Percentiles rank a stretch among this genome's conserved stretches.
These are phyloP conservation scores for Fusarium sp. DNA, from an alignment of 2,329 filamentous ascomycete species.

Conservation along the genomic window DNA sequence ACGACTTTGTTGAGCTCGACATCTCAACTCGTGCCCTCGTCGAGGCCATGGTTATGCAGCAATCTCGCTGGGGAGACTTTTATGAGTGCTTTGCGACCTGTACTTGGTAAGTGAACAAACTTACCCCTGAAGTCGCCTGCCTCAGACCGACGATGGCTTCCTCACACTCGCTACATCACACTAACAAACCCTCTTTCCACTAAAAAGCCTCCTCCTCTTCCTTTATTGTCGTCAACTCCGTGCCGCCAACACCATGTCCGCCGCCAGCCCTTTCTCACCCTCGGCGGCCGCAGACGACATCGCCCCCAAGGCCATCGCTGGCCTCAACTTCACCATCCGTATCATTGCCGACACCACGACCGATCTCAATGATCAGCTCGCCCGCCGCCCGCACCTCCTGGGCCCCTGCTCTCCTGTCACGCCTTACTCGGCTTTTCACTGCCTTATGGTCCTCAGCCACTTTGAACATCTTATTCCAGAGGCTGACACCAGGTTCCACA, in stretches of 20 bases:
- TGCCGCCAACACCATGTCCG: slow-evolving; percentile 38
- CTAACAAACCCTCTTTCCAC: slow-evolving; percentile 8
- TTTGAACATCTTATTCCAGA: slow-evolving; percentile 48
- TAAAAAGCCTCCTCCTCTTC: slow-evolving; percentile 45
- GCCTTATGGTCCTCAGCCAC: slow-evolving; percentile 46
- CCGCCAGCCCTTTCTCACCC: slow-evolving; percentile 29
- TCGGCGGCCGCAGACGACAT: slow-evolving; percentile 41
- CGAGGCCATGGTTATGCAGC: slow-evolving; percentile 48
- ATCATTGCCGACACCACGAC: slow-evolving; percentile 50
- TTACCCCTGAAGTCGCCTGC: background rate
- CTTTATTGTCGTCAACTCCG: slow-evolving; percentile 48
- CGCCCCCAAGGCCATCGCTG: slow-evolving; percentile 48
- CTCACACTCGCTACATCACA: background rate
- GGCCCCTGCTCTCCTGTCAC: slow-evolving; percentile 48
- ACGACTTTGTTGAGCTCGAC: slow-evolving; percentile 47
- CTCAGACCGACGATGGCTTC: background rate
- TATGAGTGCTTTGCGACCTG: slow-evolving; percentile 49
- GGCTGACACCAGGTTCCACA: slow-evolving; percentile 46
- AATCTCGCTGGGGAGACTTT: slow-evolving; percentile 48
- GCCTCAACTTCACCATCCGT: slow-evolving; percentile 50
- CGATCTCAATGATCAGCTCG: slow-evolving; percentile 47
- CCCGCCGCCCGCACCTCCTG: slow-evolving; percentile 45
- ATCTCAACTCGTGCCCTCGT: slow-evolving; percentile 45
- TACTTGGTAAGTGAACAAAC: slow-evolving; percentile 43
- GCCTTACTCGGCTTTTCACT: slow-evolving; percentile 48